Evolutionary conservation across 2,329 filamentous ascomycete genomes (phyloP), one percentile per base, ranked within the genome.

Genomic region (Phoma sp.): DNA sequence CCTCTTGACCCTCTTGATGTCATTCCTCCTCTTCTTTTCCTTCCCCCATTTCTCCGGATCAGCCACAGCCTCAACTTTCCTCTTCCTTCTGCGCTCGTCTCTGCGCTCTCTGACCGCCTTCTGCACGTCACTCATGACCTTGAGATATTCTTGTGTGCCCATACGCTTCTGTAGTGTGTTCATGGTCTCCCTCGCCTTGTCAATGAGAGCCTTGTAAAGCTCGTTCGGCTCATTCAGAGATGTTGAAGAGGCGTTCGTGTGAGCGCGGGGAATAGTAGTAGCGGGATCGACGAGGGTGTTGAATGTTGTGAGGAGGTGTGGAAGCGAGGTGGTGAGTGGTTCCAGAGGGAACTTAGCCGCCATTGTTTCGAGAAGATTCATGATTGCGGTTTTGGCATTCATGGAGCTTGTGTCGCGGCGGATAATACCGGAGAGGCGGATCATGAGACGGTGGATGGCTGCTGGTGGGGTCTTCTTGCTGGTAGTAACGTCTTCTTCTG

Each of bases 61-160:
- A 44, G 84, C 84, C 22, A 99, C 87, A 10, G 91, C 91, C 72
- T 96, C 93, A 61, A 98, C 91, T 77, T 91, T 91, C 68, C 95
- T 85, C 84, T 99, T 99, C 61, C 83, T 85, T 49, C 89, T 86
- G 61, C 96, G 81, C 68, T 87, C 85, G 71, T 91, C 86, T 63
- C 95, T 82, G 68, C 88, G 86, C 61, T 84, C 82, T 69, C 84
- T 85, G n/a, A 95, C 87, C 15, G 82, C 84, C 47, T 89, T 87
- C 57, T 91, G 86, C 6, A 96, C 91, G 36, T 84, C 83, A 35
- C 90, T 76, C 69, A 98, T 81, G 40, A 88, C 83, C 50, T 83
- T 81, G n/a, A 93, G 87, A 77, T 93, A 99, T 58, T 85, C 86
- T 1, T 87, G 85, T 2, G 89, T 91, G 36, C 94, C 95, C 46